phyloP scores from a whole-genome alignment of 495 filamentous ascomycete genomes.

The Neurospora intermedia region DNA sequence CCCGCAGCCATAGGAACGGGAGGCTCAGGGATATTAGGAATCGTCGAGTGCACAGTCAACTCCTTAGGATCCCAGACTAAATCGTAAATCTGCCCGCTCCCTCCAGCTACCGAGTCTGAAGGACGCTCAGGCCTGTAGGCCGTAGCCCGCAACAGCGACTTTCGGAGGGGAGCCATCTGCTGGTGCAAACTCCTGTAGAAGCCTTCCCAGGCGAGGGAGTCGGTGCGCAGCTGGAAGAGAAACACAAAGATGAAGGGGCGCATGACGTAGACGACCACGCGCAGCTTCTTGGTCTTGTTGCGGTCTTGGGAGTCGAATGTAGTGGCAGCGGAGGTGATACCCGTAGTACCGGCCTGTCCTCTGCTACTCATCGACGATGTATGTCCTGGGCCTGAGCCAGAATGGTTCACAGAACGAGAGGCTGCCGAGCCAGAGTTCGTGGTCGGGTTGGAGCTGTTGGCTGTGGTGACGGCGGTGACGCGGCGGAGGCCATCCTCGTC shows the following conservation, averaged over 20 bases:
- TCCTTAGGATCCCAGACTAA: constrained; percentile 74
- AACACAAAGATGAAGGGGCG: constrained; percentile 88
- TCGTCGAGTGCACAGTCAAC: constrained; percentile 67
- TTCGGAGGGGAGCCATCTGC: constrained; percentile 69
- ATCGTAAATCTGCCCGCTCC: constrained; percentile 57
- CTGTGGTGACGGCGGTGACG: constrained; percentile 3
- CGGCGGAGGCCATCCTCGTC: constrained; percentile 7
- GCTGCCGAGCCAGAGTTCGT: background rate
- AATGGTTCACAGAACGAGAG: background rate
- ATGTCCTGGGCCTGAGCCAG: background rate
- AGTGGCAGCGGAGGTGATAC: background rate
- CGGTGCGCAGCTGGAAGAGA: constrained; percentile 64
- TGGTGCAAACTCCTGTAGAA: constrained; percentile 77
- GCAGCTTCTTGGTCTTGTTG: constrained; percentile 46
- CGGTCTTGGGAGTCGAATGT: constrained; percentile 36
- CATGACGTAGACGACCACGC: constrained; percentile 62
- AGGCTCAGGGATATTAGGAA: constrained; percentile 81
- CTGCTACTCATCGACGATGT: background rate
- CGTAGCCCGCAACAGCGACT: constrained; percentile 58
- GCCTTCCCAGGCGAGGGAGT: constrained; percentile 50
- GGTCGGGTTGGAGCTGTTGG: background rate
- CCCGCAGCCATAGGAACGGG: background rate
- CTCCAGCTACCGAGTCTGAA: constrained; percentile 13
- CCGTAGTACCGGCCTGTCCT: background rate
- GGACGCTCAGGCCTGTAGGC: constrained; percentile 38